Conservation (phyloP, 257 asterid species). For the Solanum medicagineum region DNA sequence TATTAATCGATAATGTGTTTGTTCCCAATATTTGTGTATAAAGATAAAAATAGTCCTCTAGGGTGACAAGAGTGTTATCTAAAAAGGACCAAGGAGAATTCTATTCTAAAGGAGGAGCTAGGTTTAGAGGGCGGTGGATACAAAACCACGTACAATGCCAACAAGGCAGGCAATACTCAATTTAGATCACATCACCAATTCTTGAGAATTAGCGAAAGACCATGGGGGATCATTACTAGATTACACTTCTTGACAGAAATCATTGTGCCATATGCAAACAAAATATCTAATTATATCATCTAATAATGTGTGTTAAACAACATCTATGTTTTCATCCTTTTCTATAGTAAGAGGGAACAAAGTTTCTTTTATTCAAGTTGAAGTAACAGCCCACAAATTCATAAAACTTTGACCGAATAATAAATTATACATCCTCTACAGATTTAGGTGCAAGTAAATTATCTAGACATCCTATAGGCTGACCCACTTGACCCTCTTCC, state of each 20-base stretch:
- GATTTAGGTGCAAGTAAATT: background rate
- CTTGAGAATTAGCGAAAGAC: background rate
- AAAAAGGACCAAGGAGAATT: background rate
- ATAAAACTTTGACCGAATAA: background rate
- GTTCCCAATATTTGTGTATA: background rate
- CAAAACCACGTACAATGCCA: background rate
- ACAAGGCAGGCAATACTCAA: background rate
- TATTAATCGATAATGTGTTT: background rate
- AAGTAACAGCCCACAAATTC: background rate
- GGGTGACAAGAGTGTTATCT: background rate
- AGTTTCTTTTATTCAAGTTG: background rate
- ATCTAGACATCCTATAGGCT: background rate
- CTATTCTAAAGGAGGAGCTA: background rate
- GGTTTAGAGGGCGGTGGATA: background rate
- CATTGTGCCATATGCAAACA: background rate
- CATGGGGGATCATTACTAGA: background rate
- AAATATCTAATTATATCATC: background rate
- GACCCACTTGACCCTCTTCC: background rate
- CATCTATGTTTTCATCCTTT: background rate
- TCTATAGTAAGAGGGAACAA: background rate
- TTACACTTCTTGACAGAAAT: background rate
- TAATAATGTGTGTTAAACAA: background rate
- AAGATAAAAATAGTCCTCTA: background rate
- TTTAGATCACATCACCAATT: background rate
- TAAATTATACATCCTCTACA: background rate